Evolutionary conservation across 495 filamentous ascomycete species (phyloP).

Genomic region (Neurospora africana): DNA sequence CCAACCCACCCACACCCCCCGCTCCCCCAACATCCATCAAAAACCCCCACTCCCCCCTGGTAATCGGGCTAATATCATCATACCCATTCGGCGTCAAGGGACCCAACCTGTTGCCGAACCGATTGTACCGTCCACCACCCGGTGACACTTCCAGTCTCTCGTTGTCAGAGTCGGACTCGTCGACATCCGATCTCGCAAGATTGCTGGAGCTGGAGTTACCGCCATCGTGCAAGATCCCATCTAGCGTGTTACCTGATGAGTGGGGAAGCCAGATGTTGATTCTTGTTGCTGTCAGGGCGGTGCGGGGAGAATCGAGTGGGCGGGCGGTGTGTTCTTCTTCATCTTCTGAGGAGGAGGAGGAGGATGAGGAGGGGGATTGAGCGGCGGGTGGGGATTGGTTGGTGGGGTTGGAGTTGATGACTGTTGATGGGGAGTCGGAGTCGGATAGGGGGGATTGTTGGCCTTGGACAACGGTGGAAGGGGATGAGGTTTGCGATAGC

Average conservation of each 20-base stretch:
- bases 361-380: not conserved
- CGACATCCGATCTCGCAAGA: not conserved
- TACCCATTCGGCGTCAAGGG: conserved; percentile 43
- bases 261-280: conserved; percentile 4
- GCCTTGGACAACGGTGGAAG: not conserved
- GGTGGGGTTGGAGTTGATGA: conserved; percentile 2
- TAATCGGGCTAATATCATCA: conserved; percentile 45
- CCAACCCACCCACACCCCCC: conserved; percentile 10
- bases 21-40: conserved; percentile 26
- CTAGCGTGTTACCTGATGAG: conserved; percentile 20
- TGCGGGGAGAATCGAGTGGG: conserved; percentile 6
- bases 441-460: not conserved
- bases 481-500: not conserved
- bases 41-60: conserved; percentile 45
- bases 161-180: not conserved
- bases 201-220: not conserved
- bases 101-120: conserved; percentile 13
- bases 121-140: not conserved
- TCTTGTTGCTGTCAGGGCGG: conserved; percentile 4
- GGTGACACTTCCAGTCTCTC: not conserved
- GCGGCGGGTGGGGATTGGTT: not conserved
- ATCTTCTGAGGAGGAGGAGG: too few species aligned
- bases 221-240: conserved; percentile 17
- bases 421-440: not conserved
- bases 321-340: conserved; percentile 25